Evolutionary conservation across 2,329 filamentous ascomycete species (phyloP), one percentile per base, ranked within the genome.

Genomic region (Metarhizium album): DNA sequence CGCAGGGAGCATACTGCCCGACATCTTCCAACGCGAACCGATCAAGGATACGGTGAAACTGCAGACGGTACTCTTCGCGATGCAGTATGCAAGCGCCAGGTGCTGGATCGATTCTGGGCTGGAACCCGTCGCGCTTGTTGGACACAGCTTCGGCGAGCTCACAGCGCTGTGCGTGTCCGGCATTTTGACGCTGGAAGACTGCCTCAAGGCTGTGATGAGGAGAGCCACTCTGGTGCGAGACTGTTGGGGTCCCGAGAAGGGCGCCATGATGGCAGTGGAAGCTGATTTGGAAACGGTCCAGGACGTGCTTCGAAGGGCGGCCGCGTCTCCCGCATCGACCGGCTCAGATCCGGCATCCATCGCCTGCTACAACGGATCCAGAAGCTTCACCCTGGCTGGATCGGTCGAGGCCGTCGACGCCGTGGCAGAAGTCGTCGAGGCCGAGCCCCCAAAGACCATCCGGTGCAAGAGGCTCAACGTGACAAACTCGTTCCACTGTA

Each of bases 401-500:
- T 56, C 64, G 0, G 52, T 58, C 0, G 35, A 43, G 1, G 62
- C 63, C 1, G 66, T 74, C 5, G 60, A 69, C 4, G 55, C 53
- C 0, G 53, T 66, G 0, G 57, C 43, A 1, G 24, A 52, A n/a
- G 43, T 38, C 14, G 2, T 35, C 9, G 33, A 20, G 31, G 45
- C 24, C 9, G 16, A 20, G 16, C 40, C 18, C 22, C 5, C n/a
- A 37, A 47, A 31, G 14, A 22, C 48, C 5, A 53, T 67, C 35
- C 65, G 59, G 46, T 50, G 14, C 23, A 74, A 73, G 56, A 56
- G 57, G 3, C 65, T 78, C 0, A 63, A 69, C 13, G 70, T 74
- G 1, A 71, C 72, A 0, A 67, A 76, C 50, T 73, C 70, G 0
- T 77, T 74, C 55, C 74, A 77, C 54, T 76, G 68, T 0, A 46